A percentile compares a stretch with the other conserved stretches of the same genome.
Conservation (phyloP, 805 yeast genomes). For the Pichia exigua region DNA sequence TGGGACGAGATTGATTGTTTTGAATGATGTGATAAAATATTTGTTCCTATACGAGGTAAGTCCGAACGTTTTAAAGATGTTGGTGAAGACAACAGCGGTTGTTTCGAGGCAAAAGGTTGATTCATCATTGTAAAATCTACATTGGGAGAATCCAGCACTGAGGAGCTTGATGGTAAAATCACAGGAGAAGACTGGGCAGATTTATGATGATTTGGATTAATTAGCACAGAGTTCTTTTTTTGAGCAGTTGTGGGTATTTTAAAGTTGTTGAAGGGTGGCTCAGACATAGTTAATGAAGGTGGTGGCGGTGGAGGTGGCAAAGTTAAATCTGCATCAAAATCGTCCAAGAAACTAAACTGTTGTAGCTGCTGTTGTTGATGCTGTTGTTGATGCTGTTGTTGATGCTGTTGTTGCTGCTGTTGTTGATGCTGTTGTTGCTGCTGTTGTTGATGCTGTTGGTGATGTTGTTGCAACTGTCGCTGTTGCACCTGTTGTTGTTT, state of each 20-base stretch:
- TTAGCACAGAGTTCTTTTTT: constrained; percentile 24
- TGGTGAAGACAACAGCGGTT: too few species aligned
- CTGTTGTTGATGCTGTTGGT: neutral
- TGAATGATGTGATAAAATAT: constrained; percentile 3
- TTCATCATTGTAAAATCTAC: neutral
- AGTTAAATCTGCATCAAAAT: constrained; percentile 17
- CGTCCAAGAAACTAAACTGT: constrained; percentile 8
- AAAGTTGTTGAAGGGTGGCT: constrained; percentile 8
- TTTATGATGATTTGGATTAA: constrained; percentile 26
- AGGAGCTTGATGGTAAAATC: constrained; percentile 26
- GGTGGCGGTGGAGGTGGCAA: constrained; percentile 19
- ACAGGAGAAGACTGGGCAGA: constrained; percentile 31
- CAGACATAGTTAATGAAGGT: constrained; percentile 9
- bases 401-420: too few species aligned
- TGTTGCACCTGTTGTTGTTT: neutral
- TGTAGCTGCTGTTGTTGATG: neutral
- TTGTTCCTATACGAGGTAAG: constrained; percentile 6
- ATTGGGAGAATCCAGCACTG: constrained; percentile 3
- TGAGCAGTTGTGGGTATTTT: neutral
- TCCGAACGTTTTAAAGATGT: neutral
- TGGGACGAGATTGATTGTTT: neutral
- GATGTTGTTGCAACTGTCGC: too few species aligned
- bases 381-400: too few species aligned
- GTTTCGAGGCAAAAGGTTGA: neutral
- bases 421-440: neutral